phyloP scores from a whole-genome alignment of 1,139 yeast genomes.

The Lodderomyces jiufengensis region DNA sequence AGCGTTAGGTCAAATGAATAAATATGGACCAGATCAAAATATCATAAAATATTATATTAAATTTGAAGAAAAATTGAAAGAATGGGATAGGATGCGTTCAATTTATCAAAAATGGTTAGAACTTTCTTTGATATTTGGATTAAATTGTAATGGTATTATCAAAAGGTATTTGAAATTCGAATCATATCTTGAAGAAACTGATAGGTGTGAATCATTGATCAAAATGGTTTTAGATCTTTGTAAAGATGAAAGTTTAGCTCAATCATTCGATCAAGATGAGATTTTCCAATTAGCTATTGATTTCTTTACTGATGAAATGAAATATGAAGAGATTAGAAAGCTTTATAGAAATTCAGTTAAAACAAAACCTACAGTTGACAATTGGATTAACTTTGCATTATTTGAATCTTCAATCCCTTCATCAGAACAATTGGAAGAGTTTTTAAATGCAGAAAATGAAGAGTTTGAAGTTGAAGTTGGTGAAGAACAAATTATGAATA shows the following conservation, averaged over 20 bases:
- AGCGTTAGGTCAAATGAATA: constrained; percentile 54
- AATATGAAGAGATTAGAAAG: constrained; percentile 54
- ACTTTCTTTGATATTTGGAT: constrained; percentile 42
- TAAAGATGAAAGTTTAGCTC: constrained; percentile 11
- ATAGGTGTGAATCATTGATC: constrained; percentile 50
- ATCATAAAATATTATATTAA: constrained; percentile 62
- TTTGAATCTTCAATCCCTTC: constrained; percentile 71
- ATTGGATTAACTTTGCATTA: constrained; percentile 69
- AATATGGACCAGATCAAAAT: constrained; percentile 51
- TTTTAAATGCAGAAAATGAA: constrained; percentile 33
- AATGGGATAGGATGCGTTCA: constrained; percentile 74
- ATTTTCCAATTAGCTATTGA: constrained; percentile 54
- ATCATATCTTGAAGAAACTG: constrained; percentile 61
- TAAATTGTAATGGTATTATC: constrained; percentile 19
- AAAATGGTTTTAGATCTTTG: constrained; percentile 52
- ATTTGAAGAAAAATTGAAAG: constrained; percentile 55
- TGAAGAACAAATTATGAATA: constrained; percentile 47
- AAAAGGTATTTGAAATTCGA: constrained; percentile 67
- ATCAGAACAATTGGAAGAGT: constrained; percentile 41
- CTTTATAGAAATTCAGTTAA: constrained; percentile 45
- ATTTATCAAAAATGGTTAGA: constrained; percentile 70
- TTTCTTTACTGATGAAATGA: constrained; percentile 55
- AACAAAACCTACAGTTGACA: constrained; percentile 30
- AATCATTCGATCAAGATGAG: constrained; percentile 14
- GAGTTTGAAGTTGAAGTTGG: constrained; percentile 51